Evolutionary conservation across 2,329 filamentous ascomycete genomes (phyloP), one percentile per base, ranked within the genome.

Genomic region (Penicillium digitatum): DNA sequence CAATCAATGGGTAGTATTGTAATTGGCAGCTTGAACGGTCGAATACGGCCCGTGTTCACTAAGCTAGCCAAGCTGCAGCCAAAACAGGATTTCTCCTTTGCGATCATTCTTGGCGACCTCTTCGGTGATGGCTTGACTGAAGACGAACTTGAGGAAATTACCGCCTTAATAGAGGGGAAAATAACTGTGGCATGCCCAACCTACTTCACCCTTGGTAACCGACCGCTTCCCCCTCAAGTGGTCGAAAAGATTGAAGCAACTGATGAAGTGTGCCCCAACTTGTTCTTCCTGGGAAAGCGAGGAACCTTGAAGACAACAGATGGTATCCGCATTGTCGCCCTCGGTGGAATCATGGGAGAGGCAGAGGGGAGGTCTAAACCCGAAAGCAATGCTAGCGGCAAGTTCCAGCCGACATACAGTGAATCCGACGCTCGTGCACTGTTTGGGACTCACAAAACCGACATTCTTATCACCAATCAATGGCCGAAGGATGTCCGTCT

Each of bases 261-360:
- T 59, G 87, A 81, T 59, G 84, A 87, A 66, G 81, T 99, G 18
- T 96, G 91, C 70, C 82, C 87, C n/a, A 97, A 99, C 69, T 82
- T 99, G 11, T 89, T 90, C 73, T 95, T 88, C 66, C 82, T 99
- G 0, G 92, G 89, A 54, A 95, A 94, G 73, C 87, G 90, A 66
- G 90, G 89, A 58, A 86, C 87, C 14, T 87, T 90, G 49, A 97
- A 94, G 71, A 97, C 93, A 0, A 87, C 89, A 0, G 92, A 96
- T 62, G 93, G 92, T 1, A 79, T 97, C 43, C 86, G 88, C 48
- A 91, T 99, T 58, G 89, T 93, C n/a, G 81, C 89, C 0, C 79
- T 99, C 0, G 93, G 93, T 26, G 94, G 94, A 0, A 78, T 80
- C 32, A 76, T 90, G 1, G 69, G 54, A 27, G 52, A 52, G n/a